Base-by-base conservation (phyloP, 306 rosid genomes). In the Fragaria vesca region DNA sequence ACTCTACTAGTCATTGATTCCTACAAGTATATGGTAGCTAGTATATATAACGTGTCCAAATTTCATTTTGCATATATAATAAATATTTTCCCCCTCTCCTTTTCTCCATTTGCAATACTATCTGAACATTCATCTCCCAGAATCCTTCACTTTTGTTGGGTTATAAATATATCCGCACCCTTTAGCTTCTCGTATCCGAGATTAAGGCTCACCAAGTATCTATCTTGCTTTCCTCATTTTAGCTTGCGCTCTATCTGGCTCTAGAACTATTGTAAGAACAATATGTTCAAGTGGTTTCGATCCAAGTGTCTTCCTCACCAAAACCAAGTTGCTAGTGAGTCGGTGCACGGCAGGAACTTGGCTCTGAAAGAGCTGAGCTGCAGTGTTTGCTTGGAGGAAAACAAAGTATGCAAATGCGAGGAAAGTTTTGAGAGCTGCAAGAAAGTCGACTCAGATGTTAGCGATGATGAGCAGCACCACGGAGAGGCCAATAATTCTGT, bases 331-430 rank as follows among this genome's bases (percentile, higher is more conserved):
- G 66, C 57, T 0, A 57, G 71, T 67, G 89, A 79, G 36, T 42
- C 74, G 30, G 79, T 81, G 72, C 85, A 74, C 10, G 79, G 78
- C 34, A 73, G 75, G 16, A 74, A 77, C 69, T 63, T 68, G 82
- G 90, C 75, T 21, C 42, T 62, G 62, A 20, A 76, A 26, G 21
- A 76, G 58, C 57, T 57, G 48, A 65, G 71, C 24, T 83, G 88
- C 82, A 73, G 76, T 63, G 73, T 21, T 75, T 90, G 96, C 67
- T 9, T 86, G 1, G 97, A 90, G 79, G 90, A 85, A 82, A 88
- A 17, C 78, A 76, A 69, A 47, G 43, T 66, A 0, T 88, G 89
- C 67, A 69, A 74, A 52, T 82, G 89, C 70, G 78, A 81, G 24
- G 69, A 82, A 69, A 73, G 50, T 52, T 61, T 61, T 55, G 79